phyloP scores from a whole-genome alignment of 306 rosid genomes.

The Styphnolobium japonicum region DNA sequence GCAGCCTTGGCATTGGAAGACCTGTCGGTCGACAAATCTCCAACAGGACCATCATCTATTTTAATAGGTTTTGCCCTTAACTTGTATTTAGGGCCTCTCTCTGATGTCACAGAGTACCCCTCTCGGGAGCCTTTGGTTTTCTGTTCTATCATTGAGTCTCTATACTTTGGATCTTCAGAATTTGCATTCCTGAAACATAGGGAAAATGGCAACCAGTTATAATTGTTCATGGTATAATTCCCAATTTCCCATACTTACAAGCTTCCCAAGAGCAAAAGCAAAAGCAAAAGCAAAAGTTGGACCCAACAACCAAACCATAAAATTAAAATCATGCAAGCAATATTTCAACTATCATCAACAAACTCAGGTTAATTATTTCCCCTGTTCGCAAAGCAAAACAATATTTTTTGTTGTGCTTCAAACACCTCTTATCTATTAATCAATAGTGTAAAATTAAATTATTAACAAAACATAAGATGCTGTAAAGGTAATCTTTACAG shows the following conservation, averaged over 20 bases:
- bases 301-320: not conserved
- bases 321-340: conserved; percentile 3
- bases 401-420: not conserved
- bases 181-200: conserved; percentile 48
- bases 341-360: conserved; percentile 5
- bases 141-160: conserved; percentile 44
- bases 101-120: conserved; percentile 55
- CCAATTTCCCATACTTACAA: conserved; percentile 21
- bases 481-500: not conserved
- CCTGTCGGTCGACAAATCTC: conserved; percentile 71
- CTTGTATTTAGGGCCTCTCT: conserved; percentile 69
- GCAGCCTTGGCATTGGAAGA: conserved; percentile 81
- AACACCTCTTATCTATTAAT: not conserved
- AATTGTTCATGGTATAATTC: conserved; percentile 3
- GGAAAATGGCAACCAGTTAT: conserved; percentile 22
- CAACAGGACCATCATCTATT: conserved; percentile 56
- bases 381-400: not conserved
- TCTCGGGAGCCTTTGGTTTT: conserved; percentile 51
- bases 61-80: conserved; percentile 60
- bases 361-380: not conserved
- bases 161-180: conserved; percentile 49
- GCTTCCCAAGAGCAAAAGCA: not conserved
- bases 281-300: not conserved
- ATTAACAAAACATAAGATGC: not conserved
- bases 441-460: not conserved